Conservation (phyloP, 352 stramenopile species). For the Phytophthora pini region DNA sequence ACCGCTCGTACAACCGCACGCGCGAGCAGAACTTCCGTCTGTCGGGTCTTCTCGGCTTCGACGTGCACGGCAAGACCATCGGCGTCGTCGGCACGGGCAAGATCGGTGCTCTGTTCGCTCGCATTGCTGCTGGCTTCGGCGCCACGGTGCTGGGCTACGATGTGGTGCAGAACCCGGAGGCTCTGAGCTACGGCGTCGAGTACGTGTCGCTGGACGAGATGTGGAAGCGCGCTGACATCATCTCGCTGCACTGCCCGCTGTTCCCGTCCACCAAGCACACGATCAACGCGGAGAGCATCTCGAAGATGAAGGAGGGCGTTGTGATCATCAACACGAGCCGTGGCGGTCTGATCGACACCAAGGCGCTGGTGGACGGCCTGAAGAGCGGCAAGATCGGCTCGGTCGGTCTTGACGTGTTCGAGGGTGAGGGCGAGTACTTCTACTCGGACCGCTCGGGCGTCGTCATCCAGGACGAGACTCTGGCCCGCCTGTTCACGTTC, state of each 20-base stretch:
- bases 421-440: constrained; percentile 77
- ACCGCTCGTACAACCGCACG: constrained; percentile 76
- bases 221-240: constrained; percentile 77
- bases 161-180: constrained; percentile 58
- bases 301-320: constrained; percentile 87
- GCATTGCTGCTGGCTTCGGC: constrained; percentile 41
- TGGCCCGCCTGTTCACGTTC: constrained; percentile 79
- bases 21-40: constrained; percentile 81
- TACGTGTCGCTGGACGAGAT: constrained; percentile 63
- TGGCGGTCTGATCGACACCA: constrained; percentile 86
- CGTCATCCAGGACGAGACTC: constrained; percentile 67
- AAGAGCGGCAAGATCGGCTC: constrained; percentile 78
- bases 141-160: constrained; percentile 74
- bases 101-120: constrained; percentile 51
- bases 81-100: constrained; percentile 65
- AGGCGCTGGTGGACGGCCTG: constrained; percentile 78
- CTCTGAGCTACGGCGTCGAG: constrained; percentile 37
- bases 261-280: constrained; percentile 84
- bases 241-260: constrained; percentile 87
- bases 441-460: constrained; percentile 74
- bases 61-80: constrained; percentile 77
- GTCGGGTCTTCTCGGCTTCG: constrained; percentile 60
- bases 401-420: constrained; percentile 90
- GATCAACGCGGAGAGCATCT: constrained; percentile 81
- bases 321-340: constrained; percentile 92